phyloP scores from a whole-genome alignment of 1,139 yeast species.

The Lodderomyces orthopsilosis region DNA sequence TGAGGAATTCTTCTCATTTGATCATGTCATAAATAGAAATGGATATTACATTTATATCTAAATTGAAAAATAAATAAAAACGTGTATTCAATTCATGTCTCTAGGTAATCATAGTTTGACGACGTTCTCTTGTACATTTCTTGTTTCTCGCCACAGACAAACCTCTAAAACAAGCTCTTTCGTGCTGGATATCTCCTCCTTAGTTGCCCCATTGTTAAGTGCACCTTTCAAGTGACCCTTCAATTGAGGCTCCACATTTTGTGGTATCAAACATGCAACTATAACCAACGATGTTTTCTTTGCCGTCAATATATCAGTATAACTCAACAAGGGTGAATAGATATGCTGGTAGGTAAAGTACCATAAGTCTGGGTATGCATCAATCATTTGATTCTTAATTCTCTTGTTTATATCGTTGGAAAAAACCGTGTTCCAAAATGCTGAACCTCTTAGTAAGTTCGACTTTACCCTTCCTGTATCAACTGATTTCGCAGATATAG shows the following conservation, averaged over 20 bases:
- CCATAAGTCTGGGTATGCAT: slow-evolving; percentile 86
- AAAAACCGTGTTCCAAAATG: slow-evolving; percentile 73
- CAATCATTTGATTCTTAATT: slow-evolving; percentile 62
- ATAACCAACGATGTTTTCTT: slow-evolving; percentile 75
- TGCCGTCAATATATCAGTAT: slow-evolving; percentile 57
- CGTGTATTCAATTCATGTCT: neutral
- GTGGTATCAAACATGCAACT: slow-evolving; percentile 80
- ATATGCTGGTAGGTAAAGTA: slow-evolving; percentile 68
- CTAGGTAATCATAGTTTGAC: slow-evolving; percentile 42
- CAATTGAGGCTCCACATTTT: slow-evolving; percentile 88
- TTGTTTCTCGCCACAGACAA: slow-evolving; percentile 64
- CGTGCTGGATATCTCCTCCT: slow-evolving; percentile 59
- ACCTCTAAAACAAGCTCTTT: slow-evolving; percentile 63
- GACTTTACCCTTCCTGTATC: slow-evolving; percentile 27
- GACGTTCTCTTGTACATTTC: slow-evolving; percentile 55
- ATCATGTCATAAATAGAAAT: too few relatives aligned
- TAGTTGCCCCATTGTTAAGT: slow-evolving; percentile 68
- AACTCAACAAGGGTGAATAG: slow-evolving; percentile 77
- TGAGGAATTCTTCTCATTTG: too few relatives aligned
- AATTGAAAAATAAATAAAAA: too few relatives aligned
- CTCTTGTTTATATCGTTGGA: slow-evolving; percentile 65
- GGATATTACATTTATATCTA: too few relatives aligned
- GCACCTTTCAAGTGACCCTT: slow-evolving; percentile 92
- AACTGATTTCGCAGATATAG: slow-evolving; percentile 31
- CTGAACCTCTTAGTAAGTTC: slow-evolving; percentile 49